Conservation (phyloP, 768 basidiomycete genomes). For the Naematelia encephala region DNA sequence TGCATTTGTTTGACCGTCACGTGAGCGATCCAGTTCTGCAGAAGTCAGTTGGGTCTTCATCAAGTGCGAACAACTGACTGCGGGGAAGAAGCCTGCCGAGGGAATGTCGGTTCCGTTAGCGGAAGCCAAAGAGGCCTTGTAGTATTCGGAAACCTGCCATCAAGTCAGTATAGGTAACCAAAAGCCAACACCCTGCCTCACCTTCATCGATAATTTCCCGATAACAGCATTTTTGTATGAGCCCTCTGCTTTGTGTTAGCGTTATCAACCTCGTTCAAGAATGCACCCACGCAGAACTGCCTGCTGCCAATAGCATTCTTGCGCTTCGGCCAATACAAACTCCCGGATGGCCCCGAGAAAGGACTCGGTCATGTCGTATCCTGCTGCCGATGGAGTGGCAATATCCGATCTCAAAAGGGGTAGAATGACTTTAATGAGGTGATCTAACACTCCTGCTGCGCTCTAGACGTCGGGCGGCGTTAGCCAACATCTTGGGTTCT, state of each 20-base stretch:
- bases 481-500: neutral
- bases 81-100: slow-evolving; percentile 44
- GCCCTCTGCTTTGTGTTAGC: slow-evolving; percentile 50
- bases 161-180: neutral
- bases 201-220: slow-evolving; percentile 75
- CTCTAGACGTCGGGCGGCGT: slow-evolving; percentile 16
- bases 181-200: slow-evolving; percentile 39
- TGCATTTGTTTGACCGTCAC: slow-evolving; percentile 77
- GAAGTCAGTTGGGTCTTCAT: neutral
- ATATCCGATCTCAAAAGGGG: slow-evolving; percentile 38
- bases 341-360: slow-evolving; percentile 65
- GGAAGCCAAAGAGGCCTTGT: slow-evolving; percentile 55
- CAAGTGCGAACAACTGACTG: slow-evolving; percentile 25
- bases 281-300: slow-evolving; percentile 68
- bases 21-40: slow-evolving; percentile 73
- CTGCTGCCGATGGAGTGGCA: slow-evolving; percentile 37
- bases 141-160: slow-evolving; percentile 59
- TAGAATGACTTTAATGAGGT: slow-evolving; percentile 41
- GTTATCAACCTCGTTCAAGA: neutral
- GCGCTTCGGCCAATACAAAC: slow-evolving; percentile 88
- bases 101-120: slow-evolving; percentile 42
- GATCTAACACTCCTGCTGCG: slow-evolving; percentile 43
- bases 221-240: slow-evolving; percentile 77
- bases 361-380: slow-evolving; percentile 62
- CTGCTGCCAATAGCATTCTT: slow-evolving; percentile 94